Base-by-base conservation (phyloP, 106 monocot genomes). In the Allium fistulosum region DNA sequence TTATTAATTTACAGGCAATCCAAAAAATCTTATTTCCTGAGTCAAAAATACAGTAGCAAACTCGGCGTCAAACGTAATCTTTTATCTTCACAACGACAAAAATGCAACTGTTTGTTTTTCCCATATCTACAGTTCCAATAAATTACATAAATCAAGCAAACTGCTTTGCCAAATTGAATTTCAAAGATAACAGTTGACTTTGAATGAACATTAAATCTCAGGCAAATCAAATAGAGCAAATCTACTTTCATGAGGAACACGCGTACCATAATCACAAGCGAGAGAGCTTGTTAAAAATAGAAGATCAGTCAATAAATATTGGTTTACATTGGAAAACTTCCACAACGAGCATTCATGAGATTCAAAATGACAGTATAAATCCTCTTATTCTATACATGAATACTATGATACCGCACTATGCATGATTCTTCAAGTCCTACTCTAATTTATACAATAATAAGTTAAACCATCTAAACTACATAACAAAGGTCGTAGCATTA, bases 301-400 rank as follows among this genome's bases (percentile, higher is more conserved):
- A 37, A 37, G 37, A 37, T 37, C 5, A 2, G 37, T 37, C 37
- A 2, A 37, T 37, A 47, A 8, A 63, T 10, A n/a, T 50, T 49
- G 17, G 17, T 49, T 65, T 65, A 65, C 65, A 65, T 65, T 13
- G 0, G 49, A 65, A 50, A 65, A 13, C 49, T 50, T 65, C 46
- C 6, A 48, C 17, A 49, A 17, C 6, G 37, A 15, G 17, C 6
- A 65, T 50, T 11, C 49, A 48, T 17, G 49, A 50, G 47, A 50
- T 17, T 10, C 46, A 37, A 9, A 65, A 22, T 4, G 49, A 22
- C 65, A 65, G 49, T 50, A 65, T n/a, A 65, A 65, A 17, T 50
- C 18, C 51, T 22, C 22, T 65, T 65, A 65, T 65, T 65, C 65
- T 65, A 50, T 50, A 65, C 65, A 65, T 4, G 22, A 50, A 50